Base-by-base conservation (phyloP, 2,329 filamentous ascomycete species). In the Colletotrichum tofieldiae region DNA sequence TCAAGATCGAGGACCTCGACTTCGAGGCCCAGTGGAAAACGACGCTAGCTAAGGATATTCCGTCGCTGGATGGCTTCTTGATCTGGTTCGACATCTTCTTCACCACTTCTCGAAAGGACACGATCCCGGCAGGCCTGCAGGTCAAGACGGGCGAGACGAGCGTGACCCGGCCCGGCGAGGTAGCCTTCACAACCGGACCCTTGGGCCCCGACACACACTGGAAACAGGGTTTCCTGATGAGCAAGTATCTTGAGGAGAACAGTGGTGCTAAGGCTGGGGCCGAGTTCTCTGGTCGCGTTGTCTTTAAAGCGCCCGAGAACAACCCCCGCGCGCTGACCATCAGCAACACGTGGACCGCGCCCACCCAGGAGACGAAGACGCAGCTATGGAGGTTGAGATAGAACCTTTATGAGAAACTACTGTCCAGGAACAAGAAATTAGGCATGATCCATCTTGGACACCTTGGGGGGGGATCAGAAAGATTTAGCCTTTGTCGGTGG, bases 31-130 rank as follows among this genome's bases (percentile, higher is more conserved):
- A 88, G 4, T 97, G 94, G 85, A 80, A 87, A 66, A 88, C 91
- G 12, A 88, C 85, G 20, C 79, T 96, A 7, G 87, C 85, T 1
- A 83, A 87, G 55, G 89, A 93, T 73, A 85, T 92, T 67, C 90
- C 93, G 72, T 84, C 86, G 1, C 84, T 98, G n/a, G 94, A 98
- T 79, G 96, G 94, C 5, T 97, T 95, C 81, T 87, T 94, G 18
- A 89, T 98, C 76, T 98, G 95, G 94, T 98, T 98, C 80, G 96
- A 98, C 81, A 96, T 93, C 32, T 96, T 96, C 86, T 98, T 98
- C 83, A 89, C 93, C 75, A 90, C 91, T 12, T 88, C 89, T 0
- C 84, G 87, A 45, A 83, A 86, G 45, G 83, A 86, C 39, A 82
- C 86, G 29, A 84, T 90, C 58, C 85, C 86, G 11, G 74, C 85